A percentile compares a stretch with the other conserved stretches of the same genome.
Evolutionary conservation across 2,329 filamentous ascomycete genomes (phyloP).

Genomic region (Alternaria longipes): DNA sequence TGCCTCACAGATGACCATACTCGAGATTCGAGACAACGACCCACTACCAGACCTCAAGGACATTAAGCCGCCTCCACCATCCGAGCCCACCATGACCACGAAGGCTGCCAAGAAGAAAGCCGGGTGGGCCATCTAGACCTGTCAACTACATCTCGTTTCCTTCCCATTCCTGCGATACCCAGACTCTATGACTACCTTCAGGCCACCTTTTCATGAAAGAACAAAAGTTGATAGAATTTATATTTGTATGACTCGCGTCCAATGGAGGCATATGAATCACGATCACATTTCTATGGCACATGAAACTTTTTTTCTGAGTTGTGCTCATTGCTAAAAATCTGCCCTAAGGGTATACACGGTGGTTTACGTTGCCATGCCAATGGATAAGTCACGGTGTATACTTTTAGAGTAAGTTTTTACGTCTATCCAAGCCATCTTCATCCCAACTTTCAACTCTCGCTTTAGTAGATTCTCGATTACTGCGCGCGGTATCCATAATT

Average conservation of each 20-base stretch:
- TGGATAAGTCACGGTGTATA: background rate
- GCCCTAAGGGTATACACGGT: background rate
- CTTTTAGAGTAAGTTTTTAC: background rate
- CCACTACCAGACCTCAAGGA: slow-evolving; percentile 44
- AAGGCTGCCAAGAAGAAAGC: slow-evolving; percentile 50
- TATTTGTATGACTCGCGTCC: background rate
- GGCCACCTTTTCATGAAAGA: background rate
- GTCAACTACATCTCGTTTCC: background rate
- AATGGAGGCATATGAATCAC: background rate
- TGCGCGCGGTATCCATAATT: background rate
- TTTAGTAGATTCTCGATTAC: background rate
- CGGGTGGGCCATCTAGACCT: slow-evolving; percentile 42
- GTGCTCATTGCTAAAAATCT: background rate
- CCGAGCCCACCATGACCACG: slow-evolving; percentile 41
- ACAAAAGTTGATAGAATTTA: background rate
- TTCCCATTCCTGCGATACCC: slow-evolving; percentile 15
- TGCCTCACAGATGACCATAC: slow-evolving; percentile 47
- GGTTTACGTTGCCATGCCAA: background rate
- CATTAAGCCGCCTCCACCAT: slow-evolving; percentile 31
- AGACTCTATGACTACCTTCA: background rate
- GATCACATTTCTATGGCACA: background rate
- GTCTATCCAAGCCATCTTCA: background rate
- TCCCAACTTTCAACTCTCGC: background rate
- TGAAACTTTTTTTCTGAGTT: background rate
- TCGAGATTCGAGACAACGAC: slow-evolving; percentile 49